Evolutionary conservation across 2,329 filamentous ascomycete species (phyloP).

Genomic region (Parascedosporium putredinis): DNA sequence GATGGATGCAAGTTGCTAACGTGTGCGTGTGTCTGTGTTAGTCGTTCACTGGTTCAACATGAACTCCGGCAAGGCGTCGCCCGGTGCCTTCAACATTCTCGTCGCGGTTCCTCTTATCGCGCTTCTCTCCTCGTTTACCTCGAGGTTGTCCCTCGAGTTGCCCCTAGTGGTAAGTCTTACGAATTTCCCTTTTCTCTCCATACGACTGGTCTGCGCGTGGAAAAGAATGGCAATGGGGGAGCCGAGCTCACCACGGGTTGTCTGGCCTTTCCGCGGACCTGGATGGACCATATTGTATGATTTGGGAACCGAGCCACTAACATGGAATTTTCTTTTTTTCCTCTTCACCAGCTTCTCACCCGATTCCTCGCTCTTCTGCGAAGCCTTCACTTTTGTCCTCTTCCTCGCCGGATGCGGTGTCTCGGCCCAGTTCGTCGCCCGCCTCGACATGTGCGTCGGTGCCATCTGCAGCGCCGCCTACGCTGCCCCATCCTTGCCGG

Average conservation of each 20-base stretch:
- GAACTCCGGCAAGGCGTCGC: slow-evolving; percentile 43
- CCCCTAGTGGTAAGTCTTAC: slow-evolving; percentile 25
- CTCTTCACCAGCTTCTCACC: slow-evolving; percentile 28
- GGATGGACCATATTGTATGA: too few relatives aligned
- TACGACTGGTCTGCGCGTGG: background rate
- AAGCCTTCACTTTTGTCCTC: slow-evolving; percentile 41
- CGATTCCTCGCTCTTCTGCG: slow-evolving; percentile 37
- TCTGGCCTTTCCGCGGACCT: too few relatives aligned
- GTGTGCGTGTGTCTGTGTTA: slow-evolving; percentile 18
- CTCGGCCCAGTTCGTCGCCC: slow-evolving; percentile 44
- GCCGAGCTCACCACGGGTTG: too few relatives aligned
- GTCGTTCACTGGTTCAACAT: slow-evolving; percentile 51
- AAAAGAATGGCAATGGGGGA: background rate
- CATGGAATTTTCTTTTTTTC: background rate
- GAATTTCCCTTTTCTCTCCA: background rate
- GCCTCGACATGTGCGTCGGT: slow-evolving; percentile 46
- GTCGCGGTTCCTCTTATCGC: slow-evolving; percentile 44
- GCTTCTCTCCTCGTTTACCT: slow-evolving; percentile 44
- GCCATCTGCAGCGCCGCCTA: slow-evolving; percentile 45
- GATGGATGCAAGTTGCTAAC: slow-evolving; percentile 10
- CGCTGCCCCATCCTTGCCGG: slow-evolving; percentile 43
- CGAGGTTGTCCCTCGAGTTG: slow-evolving; percentile 36
- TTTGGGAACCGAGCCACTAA: background rate
- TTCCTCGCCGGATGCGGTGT: slow-evolving; percentile 52
- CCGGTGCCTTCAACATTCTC: slow-evolving; percentile 47